Evolutionary conservation across 1,284 basidiomycete genomes (phyloP), one percentile per base, ranked within the genome.

Genomic region (Vanrija sp.): DNA sequence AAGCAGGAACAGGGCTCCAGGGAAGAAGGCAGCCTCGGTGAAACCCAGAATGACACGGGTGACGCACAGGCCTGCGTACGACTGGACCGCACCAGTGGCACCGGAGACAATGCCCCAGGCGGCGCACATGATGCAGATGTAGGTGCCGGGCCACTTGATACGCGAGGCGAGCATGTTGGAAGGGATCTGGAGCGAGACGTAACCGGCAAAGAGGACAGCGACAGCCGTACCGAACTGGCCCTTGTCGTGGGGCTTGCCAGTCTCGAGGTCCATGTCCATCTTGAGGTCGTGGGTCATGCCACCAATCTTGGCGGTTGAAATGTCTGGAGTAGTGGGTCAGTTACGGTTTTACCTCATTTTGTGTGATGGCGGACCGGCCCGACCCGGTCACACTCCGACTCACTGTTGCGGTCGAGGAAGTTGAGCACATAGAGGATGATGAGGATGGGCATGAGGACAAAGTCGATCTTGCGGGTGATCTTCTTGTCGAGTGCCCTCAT

Each of bases 21-120:
- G 68, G 61, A 74, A 75, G 63, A 73, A 73, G 18, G 66, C 65
- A 0, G 67, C 65, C 55, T 75, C 74, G 23, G 58, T 54, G 16
- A 66, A 57, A 43, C 68, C 68, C 1, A 73, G 61, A 28, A 68
- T 40, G 29, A 62, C 52, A 16, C 68, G 65, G 42, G 60, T 51
- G 23, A 59, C 57, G 25, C 61, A 45, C 5, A 71, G 51, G 5
- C 60, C 54, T 7, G 39, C 29, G 49, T 67, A 74, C 29, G 60
- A 63, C n/a, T 65, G 18, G 1, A 67, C 65, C 15, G 67, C 64
- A 10, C 65, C 73, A 4, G 66, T 74, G 18, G 63, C 60, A 1
- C 62, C 57, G 1, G 62, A 65, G 50, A 75, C 63, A 3, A 43
- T 47, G 4, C 76, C 76, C 76, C 76, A 77, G 10, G 71, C 38